Evolutionary conservation across 1,284 basidiomycete genomes (phyloP), one percentile per base, ranked within the genome.

Genomic region (Malassezia slooffiae): DNA sequence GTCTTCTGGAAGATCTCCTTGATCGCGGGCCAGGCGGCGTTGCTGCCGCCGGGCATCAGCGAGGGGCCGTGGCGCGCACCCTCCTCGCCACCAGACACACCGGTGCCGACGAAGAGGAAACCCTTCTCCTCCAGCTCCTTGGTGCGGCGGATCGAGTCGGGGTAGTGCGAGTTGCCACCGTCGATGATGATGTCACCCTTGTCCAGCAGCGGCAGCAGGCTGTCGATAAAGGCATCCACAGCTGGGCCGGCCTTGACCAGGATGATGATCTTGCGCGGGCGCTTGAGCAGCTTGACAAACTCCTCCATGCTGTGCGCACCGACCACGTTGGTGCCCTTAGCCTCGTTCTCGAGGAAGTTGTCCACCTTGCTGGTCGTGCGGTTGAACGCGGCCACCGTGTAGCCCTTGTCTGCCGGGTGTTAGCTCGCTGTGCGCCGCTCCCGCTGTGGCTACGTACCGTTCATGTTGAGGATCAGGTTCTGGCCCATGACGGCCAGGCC

Each of bases 51-150:
- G 57, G 93, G 93, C 93, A 99, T 99, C 73, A 97, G 81, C 50
- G 90, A 96, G 53, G 93, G 93, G 47, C 93, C 93, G 71, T 93
- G 73, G 58, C 93, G 83, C 58, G 93, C 93, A 74, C 93, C 93
- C 74, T 97, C 93, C 75, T 99, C 93, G 75, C 93, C 93, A 71
- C 93, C 93, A 39, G 91, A 97, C 50, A 99, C 93, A 79, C 93
- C 93, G 54, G 87, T 91, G 58, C 93, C 93, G 63, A 99, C 91
- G 64, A 91, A 99, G 63, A 95, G 80, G 60, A 96, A 75, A 41
- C 90, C 90, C 76, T 96, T 90, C 50, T 79, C 71, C 75, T 96
- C 90, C 62, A 97, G 82, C 71, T 90, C 88, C 72, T 88, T 75
- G 70, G 81, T 79, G 69, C 93, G 87, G 67, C 93, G 87, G 74